These are phyloP conservation scores for Beauveria rudraprayagi DNA, from an alignment of 2,329 filamentous ascomycete species.

Conservation along the genomic window DNA sequence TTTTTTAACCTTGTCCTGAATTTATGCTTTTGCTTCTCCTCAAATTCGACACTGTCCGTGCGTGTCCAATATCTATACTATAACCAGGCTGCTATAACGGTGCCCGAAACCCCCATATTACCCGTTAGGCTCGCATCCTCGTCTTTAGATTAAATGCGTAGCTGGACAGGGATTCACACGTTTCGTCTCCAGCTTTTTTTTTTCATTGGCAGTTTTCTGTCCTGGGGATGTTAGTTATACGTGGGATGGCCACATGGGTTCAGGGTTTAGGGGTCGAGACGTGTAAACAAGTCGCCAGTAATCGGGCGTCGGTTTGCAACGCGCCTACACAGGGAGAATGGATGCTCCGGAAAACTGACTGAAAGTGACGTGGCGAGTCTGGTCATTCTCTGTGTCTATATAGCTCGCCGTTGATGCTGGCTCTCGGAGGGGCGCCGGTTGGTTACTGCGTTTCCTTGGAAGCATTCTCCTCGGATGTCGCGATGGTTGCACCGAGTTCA, in stretches of 20 bases:
- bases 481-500: background rate
- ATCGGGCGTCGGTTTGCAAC: too few species aligned
- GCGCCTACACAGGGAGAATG: too few species aligned
- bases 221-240: background rate
- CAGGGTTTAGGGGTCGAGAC: background rate
- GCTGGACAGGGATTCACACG: background rate
- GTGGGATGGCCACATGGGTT: background rate
- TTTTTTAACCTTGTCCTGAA: background rate
- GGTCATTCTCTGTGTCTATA: too few species aligned
- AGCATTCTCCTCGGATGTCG: background rate
- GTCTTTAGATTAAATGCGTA: background rate
- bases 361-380: too few species aligned
- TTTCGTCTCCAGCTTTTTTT: background rate
- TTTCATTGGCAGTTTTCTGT: too few species aligned
- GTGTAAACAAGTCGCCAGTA: background rate
- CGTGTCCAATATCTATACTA: background rate
- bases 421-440: background rate
- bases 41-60: background rate
- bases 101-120: conserved; percentile 1
- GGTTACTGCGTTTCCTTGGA: background rate
- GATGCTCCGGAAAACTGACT: too few species aligned
- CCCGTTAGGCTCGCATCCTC: background rate
- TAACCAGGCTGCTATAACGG: background rate
- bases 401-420: too few species aligned
- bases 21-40: background rate